Evolutionary conservation across 2,329 filamentous ascomycete genomes (phyloP), one percentile per base, ranked within the genome.

Genomic region (Aphanoascus verrucosus): DNA sequence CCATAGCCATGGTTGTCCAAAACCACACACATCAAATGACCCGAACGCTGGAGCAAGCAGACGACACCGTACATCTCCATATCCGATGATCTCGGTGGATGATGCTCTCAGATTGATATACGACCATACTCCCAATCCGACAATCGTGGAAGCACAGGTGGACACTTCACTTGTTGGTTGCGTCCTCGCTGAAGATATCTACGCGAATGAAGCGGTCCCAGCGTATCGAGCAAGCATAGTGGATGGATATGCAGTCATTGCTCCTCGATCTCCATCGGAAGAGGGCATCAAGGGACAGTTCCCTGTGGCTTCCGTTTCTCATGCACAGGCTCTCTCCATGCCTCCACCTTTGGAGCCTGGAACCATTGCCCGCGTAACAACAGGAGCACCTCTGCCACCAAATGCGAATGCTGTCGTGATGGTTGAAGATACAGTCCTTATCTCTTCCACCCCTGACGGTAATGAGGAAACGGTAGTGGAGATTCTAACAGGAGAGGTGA

Each of bases 171-270:
- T 97, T 0, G 79, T 91, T 1, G 88, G 88, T 6, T 81, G 79
- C 7, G 84, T 97, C 0, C 74, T 98, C 1, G 89, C 91, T 0
- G 82, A 89, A 64, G 85, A 94, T 60, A 84, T 98, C 20, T 79
- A 75, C 38, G 88, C 93, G 0, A 72, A 72, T 3, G 91, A 96
- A 65, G 81, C 85, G 6, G 93, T 98, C 0, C 93, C 93, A 0
- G 93, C 91, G 0, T 98, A 94, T 70, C 78, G 89, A 55, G 93
- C 93, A 15, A 97, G 91, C 65, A 97, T 96, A 40, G 93, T 98
- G 0, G 93, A 98, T 67, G 93, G 93, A 1, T 98, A 98, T 64
- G 93, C 93, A 1, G 80, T 94, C 0, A 82, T 90, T 37, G 84
- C 67, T 53, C 68, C 62, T 11, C 65, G 63, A 58, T 66, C 57